Evolutionary conservation across 495 filamentous ascomycete species (phyloP).

Genomic region (Venustampulla echinocandica): DNA sequence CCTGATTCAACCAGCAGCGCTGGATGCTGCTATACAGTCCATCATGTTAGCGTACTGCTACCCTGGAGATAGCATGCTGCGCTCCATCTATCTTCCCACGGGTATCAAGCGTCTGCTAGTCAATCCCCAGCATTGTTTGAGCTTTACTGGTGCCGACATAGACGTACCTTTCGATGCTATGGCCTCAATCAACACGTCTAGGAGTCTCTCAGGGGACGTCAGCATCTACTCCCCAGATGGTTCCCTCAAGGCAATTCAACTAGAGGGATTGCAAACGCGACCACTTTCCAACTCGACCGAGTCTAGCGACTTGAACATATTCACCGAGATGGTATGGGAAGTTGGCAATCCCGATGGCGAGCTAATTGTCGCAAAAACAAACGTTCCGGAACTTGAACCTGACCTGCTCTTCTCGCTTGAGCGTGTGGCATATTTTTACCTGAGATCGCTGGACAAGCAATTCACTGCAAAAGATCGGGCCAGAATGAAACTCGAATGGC

Average conservation of each 20-base stretch:
- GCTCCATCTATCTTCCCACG: slow-evolving; percentile 26
- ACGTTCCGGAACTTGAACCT: slow-evolving; percentile 16
- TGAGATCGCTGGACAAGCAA: not conserved
- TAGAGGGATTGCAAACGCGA: not conserved
- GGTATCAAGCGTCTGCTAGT: slow-evolving; percentile 22
- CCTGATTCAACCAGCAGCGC: slow-evolving; percentile 29
- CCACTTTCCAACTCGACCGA: not conserved
- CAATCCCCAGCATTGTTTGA: slow-evolving; percentile 15
- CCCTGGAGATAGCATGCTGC: slow-evolving; percentile 27
- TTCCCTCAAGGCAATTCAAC: not conserved
- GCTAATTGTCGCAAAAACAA: slow-evolving; percentile 29
- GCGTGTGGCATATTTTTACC: not conserved
- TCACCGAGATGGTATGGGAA: not conserved
- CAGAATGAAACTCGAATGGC: slow-evolving; percentile 20
- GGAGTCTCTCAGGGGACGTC: slow-evolving; percentile 23
- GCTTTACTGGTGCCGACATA: no score
- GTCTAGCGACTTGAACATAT: not conserved
- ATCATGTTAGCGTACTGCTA: slow-evolving; percentile 33
- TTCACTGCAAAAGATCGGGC: not conserved
- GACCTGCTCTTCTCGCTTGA: not conserved
- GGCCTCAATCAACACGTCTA: slow-evolving; percentile 8
- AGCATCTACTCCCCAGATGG: slow-evolving; percentile 16
- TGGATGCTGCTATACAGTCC: slow-evolving; percentile 37
- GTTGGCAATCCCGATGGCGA: not conserved
- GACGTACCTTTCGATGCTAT: not conserved